phyloP scores from a whole-genome alignment of 176 grass and related monocot species.

The Oryza glumipatula region DNA sequence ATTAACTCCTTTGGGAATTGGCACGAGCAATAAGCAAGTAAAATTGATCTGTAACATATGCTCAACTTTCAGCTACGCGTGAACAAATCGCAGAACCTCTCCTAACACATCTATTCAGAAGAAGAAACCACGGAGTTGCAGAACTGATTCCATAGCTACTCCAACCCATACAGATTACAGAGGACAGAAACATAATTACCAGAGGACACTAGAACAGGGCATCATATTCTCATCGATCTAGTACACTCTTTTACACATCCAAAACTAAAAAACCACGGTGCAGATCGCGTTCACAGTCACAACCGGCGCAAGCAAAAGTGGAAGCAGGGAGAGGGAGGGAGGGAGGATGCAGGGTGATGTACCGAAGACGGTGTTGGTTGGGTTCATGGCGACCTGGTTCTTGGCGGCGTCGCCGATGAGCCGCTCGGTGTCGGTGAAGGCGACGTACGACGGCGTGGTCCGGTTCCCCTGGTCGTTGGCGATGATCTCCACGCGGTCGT shows the following conservation, averaged over 20 bases:
- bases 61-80: neutral
- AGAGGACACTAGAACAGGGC: neutral
- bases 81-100: neutral
- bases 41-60: neutral
- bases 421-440: slow-evolving; percentile 85
- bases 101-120: neutral
- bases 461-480: slow-evolving; percentile 94
- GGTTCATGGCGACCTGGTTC: slow-evolving; percentile 99
- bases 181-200: neutral
- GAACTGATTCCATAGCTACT: neutral
- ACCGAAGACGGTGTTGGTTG: slow-evolving; percentile 92
- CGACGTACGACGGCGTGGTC: slow-evolving; percentile 83
- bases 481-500: slow-evolving; percentile 96
- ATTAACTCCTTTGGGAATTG: neutral
- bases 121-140: neutral
- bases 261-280: neutral
- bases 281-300: neutral
- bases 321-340: too few species aligned
- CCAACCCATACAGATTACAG: too few species aligned
- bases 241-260: neutral
- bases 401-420: slow-evolving; percentile 87
- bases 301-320: neutral
- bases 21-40: neutral
- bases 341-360: neutral
- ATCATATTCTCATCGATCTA: neutral